Evolutionary conservation across 768 basidiomycete genomes (phyloP), one percentile per base, ranked within the genome.

Genomic region (Tricholomella constricta): DNA sequence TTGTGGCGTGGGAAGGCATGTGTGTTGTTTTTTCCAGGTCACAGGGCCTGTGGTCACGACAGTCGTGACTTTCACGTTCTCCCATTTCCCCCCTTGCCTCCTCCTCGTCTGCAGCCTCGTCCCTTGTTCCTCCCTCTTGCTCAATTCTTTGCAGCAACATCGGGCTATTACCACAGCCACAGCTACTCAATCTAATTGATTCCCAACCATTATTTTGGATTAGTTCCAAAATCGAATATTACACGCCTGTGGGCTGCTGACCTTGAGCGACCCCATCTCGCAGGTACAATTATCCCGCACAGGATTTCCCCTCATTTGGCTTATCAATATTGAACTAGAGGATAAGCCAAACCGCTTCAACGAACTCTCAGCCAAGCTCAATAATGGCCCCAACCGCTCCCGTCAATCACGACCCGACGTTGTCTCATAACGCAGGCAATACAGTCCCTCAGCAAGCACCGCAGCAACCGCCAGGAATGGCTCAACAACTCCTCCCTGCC

Each of bases 311-410:
- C 4, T 36, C 4, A 17, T 20, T n/a, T 27, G 15, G 19, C 6
- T n/a, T 14, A 15, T 44, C 29, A 29, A 20, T 23, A 14, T 48
- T 31, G 17, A 22, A 52, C 49, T 36, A 14, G 17, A 34, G 5
- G n/a, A 51, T 51, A 15, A 47, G 38, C 22, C 29, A 32, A 25
- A n/a, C 26, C 19, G 22, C 2, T 25, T 6, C 22, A 51, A 51
- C 26, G 26, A 19, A 51, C 6, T 27, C 27, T 10, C 12, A 42
- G 43, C 32, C 8, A 31, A 38, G 35, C n/a, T 22, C 50, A 48
- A 25, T 48, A 65, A 75, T 75, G 74, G 69, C 75, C 12, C 71
- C 76, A 23, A 51, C 71, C 42, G 57, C 69, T 19, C 68, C 72
- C 25, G 61, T 66, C 32, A 70, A 63, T 56, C 74, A 74, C 55